Conservation (phyloP, 805 yeast genomes). For the Saccharomycopsis guyanensis region DNA sequence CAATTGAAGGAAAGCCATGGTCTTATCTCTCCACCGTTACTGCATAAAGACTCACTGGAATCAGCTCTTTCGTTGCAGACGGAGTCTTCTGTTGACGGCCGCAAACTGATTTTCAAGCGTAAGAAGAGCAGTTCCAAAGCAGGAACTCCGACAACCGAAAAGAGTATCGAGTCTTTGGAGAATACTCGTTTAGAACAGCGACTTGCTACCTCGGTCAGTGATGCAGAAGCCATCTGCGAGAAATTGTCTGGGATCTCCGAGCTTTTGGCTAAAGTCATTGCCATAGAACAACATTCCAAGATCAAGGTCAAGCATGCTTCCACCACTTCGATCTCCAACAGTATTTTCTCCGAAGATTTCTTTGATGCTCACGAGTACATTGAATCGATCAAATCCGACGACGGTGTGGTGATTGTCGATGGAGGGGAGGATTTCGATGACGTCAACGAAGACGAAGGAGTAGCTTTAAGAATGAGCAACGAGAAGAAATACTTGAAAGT, state of each 20-base stretch:
- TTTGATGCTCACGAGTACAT: constrained; percentile 64
- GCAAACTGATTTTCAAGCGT: neutral
- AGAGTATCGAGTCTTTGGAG: neutral
- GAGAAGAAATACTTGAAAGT: constrained; percentile 15
- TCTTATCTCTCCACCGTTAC: neutral
- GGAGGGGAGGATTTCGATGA: constrained; percentile 31
- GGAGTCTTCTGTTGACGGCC: neutral
- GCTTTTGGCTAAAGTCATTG: neutral
- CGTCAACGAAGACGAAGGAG: constrained; percentile 21
- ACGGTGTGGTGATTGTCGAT: constrained; percentile 50
- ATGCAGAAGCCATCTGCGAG: neutral
- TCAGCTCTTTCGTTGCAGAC: neutral
- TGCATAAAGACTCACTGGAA: neutral
- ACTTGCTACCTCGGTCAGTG: neutral
- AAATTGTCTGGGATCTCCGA: neutral
- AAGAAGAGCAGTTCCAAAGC: neutral
- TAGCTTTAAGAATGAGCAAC: constrained; percentile 11
- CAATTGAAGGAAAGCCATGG: constrained; percentile 6
- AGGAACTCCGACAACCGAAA: neutral
- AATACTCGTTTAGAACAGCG: neutral
- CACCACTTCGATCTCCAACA: constrained; percentile 3
- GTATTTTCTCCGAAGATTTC: constrained; percentile 43
- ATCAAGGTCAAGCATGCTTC: constrained; percentile 2
- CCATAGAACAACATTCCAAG: neutral
- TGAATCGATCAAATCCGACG: constrained; percentile 33